Conservation (phyloP, 2,329 filamentous ascomycete species). For the Xylariaceae sp. region DNA sequence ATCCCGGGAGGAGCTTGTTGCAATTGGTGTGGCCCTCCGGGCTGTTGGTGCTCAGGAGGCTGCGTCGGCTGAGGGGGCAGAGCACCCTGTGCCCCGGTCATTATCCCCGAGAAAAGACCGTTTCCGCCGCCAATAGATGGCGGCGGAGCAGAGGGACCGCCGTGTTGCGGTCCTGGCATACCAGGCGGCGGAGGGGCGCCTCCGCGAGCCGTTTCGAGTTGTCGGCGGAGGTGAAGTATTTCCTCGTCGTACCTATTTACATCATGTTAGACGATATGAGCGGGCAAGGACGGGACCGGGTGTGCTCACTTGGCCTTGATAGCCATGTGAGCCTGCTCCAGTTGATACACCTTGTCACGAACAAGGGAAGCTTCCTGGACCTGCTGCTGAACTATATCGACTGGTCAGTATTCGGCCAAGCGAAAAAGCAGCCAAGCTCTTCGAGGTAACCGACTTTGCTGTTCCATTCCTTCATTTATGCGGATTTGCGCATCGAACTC, state of each 20-base stretch:
- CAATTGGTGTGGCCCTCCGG: constrained; percentile 54
- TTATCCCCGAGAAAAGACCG: constrained; percentile 92
- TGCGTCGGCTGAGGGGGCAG: constrained; percentile 63
- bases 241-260: constrained; percentile 82
- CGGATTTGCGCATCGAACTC: constrained; percentile 86
- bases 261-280: constrained; percentile 4
- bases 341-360: constrained; percentile 83
- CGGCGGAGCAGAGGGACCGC: constrained; percentile 71
- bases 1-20: constrained; percentile 69
- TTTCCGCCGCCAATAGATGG: constrained; percentile 88
- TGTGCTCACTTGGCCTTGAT: constrained; percentile 83
- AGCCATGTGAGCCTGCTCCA: constrained; percentile 83
- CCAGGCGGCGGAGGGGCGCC: constrained; percentile 47
- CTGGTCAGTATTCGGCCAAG: constrained; percentile 20
- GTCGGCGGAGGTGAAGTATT: constrained; percentile 75
- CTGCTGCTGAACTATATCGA: constrained; percentile 69
- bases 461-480: constrained; percentile 81
- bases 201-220: constrained; percentile 72
- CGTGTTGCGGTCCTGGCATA: constrained; percentile 67
- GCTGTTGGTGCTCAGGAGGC: constrained; percentile 57
- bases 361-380: constrained; percentile 95
- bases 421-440: background rate
- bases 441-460: constrained; percentile 68
- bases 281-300: background rate
- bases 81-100: constrained; percentile 84